Base-by-base conservation (phyloP, 306 rosid genomes). In the Dalbergia cochinchinensis region DNA sequence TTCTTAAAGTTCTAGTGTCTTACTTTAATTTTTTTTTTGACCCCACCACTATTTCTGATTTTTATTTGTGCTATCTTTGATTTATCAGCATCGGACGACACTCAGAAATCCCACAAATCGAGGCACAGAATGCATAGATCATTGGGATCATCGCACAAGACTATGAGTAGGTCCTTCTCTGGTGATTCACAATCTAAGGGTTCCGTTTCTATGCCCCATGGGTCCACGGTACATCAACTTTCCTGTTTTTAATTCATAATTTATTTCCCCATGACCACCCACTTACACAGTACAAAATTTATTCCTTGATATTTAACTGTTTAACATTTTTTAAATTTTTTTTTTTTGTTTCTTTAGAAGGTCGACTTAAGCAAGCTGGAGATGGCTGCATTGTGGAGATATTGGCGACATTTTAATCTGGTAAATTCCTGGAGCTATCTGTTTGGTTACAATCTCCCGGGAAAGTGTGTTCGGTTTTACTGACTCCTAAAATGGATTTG, bases 381-480 rank as follows among this genome's bases (percentile, higher is more conserved):
- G 86, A 85, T 93, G 96, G 88, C 97, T 84, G 99, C 99, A 18
- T 62, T 95, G 73, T 90, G 96, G 99, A 93, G 98, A 93, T 95
- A 95, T 78, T 91, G 97, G 97, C 95, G 92, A 61, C 98, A 95
- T 86, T 95, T 91, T 71, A 95, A 95, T 87, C 99, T 95, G 8
- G 99, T 95, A 85, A 82, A 85, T 87, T 71, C 67, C 61, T 82
- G 15, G 7, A 62, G 58, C 76, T 77, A 37, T 35, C 62, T 14
- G 11, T 62, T 45, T 62, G 39, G 16, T 68, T 16, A 35, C 8
- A 11, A 26, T 65, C 19, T 26, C 47, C n/a, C 31, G 18, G 9
- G 3, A 60, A 73, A 59, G 77, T 60, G 19, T 55, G 51, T 65
- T 7, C 8, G 45, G 33, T 7, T 53, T 55, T 80, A 58, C 58